A percentile compares a stretch with the other conserved stretches of the same genome.
Evolutionary conservation across 1,139 yeast genomes (phyloP).

Genomic region (Hanseniaspora uvarum): DNA sequence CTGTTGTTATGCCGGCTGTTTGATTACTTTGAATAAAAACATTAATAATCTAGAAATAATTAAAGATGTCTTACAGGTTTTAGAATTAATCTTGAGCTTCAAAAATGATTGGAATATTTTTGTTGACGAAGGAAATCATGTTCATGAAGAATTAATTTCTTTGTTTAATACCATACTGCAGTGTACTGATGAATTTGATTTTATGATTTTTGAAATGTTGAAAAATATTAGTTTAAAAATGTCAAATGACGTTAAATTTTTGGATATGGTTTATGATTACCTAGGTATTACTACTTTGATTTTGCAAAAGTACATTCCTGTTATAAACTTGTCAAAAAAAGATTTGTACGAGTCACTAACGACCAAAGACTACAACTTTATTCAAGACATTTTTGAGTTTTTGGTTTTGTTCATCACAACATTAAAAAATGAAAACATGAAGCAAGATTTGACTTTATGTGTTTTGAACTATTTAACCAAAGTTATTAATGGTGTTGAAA

Average conservation of each 20-base stretch:
- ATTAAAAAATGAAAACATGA: conserved; percentile 36
- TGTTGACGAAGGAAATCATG: background rate
- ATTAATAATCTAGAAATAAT: conserved; percentile 30
- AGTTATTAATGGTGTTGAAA: conserved; percentile 33
- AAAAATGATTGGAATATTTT: conserved; percentile 37
- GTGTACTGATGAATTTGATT: conserved; percentile 45
- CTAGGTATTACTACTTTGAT: conserved; percentile 1
- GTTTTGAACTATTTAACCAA: conserved; percentile 53
- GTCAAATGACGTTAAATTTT: background rate
- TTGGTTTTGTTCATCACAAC: background rate
- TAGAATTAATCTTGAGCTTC: conserved; percentile 38
- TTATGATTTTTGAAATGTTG: conserved; percentile 47
- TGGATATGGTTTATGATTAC: conserved; percentile 13
- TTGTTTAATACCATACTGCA: conserved; percentile 63
- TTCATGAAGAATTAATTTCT: conserved; percentile 68
- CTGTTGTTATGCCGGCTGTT: conserved; percentile 63
- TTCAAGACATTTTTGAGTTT: background rate
- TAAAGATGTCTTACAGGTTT: conserved; percentile 44
- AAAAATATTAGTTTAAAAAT: conserved; percentile 31
- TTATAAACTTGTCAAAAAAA: background rate
- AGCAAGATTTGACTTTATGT: conserved; percentile 61
- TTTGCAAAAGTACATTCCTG: conserved; percentile 8
- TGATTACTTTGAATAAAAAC: conserved; percentile 53
- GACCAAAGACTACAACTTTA: background rate
- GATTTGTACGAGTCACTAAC: conserved; percentile 4